These are phyloP conservation scores for Diplodia sapinea DNA, from an alignment of 2,329 filamentous ascomycete genomes.

Conservation along the genomic window DNA sequence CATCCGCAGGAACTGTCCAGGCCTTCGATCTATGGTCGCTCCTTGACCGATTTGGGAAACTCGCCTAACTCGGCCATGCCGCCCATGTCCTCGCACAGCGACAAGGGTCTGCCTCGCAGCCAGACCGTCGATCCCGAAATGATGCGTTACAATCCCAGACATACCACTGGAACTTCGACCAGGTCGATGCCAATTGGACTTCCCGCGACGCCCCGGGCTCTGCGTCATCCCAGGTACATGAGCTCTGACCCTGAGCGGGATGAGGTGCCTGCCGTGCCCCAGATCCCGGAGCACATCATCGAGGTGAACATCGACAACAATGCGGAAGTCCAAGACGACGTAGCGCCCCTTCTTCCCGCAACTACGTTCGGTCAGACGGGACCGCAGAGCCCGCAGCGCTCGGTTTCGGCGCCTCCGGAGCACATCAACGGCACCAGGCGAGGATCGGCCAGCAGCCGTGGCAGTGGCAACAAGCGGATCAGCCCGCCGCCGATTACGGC, in stretches of 20 bases:
- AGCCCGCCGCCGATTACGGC: slow-evolving; percentile 52
- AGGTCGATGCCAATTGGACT: slow-evolving; percentile 70
- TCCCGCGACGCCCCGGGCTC: slow-evolving; percentile 89
- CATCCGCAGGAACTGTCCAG: slow-evolving; percentile 65
- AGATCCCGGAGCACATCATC: slow-evolving; percentile 59
- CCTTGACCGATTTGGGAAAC: slow-evolving; percentile 51
- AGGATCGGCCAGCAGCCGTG: slow-evolving; percentile 45
- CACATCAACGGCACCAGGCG: slow-evolving; percentile 45
- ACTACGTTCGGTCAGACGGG: slow-evolving; percentile 54
- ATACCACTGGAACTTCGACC: slow-evolving; percentile 49
- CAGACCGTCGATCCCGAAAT: slow-evolving; percentile 68
- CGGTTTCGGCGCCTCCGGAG: slow-evolving; percentile 57
- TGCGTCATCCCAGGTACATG: slow-evolving; percentile 78
- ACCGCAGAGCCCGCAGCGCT: slow-evolving; percentile 45
- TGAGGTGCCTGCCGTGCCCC: slow-evolving; percentile 59
- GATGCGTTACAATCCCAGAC: slow-evolving; percentile 45
- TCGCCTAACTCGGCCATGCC: slow-evolving; percentile 49
- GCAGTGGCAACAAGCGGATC: slow-evolving; percentile 46
- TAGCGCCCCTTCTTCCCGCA: slow-evolving; percentile 56
- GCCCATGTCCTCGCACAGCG: slow-evolving; percentile 44
- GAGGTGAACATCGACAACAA: slow-evolving; percentile 35
- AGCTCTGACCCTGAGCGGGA: slow-evolving; percentile 61
- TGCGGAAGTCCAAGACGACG: slow-evolving; percentile 49
- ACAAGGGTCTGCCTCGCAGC: slow-evolving; percentile 58
- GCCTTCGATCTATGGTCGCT: slow-evolving; percentile 43